These are phyloP conservation scores for Oryza nivara DNA, from an alignment of 176 grass and related monocot species.

Conservation along the genomic window DNA sequence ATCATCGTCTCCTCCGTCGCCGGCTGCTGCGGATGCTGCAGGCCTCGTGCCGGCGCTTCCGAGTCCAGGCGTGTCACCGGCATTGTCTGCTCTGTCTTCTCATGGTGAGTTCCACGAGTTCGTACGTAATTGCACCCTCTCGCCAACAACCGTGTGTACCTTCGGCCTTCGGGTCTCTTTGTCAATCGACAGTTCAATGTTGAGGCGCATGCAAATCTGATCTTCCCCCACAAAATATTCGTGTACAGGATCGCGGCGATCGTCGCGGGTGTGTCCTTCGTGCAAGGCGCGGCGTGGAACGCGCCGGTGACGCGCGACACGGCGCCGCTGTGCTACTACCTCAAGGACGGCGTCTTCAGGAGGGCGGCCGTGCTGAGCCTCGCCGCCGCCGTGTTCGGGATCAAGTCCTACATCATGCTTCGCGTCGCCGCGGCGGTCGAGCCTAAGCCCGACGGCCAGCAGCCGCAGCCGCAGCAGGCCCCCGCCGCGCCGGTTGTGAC, in stretches of 20 bases:
- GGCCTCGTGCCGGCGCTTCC: not conserved
- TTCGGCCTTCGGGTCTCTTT: too few relatives aligned
- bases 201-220: too few relatives aligned
- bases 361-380: not conserved
- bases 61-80: not conserved
- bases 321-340: not conserved
- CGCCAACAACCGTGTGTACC: too few relatives aligned
- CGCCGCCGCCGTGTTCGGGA: too few relatives aligned
- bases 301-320: conserved; percentile 1
- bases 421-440: not conserved
- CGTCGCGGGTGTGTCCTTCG: not conserved
- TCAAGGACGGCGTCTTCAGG: conserved; percentile 24
- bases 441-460: not conserved
- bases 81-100: not conserved
- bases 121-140: too few relatives aligned
- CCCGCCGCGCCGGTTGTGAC: not conserved
- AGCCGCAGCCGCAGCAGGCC: too few relatives aligned
- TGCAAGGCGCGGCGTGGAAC: conserved; percentile 27
- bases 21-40: too few relatives aligned
- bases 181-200: too few relatives aligned
- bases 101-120: conserved; percentile 6
- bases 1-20: too few relatives aligned
- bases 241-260: not conserved
- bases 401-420: too few relatives aligned
- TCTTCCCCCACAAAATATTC: not conserved